phyloP scores from a whole-genome alignment of 106 monocot genomes.

The Triglochin maritima region DNA sequence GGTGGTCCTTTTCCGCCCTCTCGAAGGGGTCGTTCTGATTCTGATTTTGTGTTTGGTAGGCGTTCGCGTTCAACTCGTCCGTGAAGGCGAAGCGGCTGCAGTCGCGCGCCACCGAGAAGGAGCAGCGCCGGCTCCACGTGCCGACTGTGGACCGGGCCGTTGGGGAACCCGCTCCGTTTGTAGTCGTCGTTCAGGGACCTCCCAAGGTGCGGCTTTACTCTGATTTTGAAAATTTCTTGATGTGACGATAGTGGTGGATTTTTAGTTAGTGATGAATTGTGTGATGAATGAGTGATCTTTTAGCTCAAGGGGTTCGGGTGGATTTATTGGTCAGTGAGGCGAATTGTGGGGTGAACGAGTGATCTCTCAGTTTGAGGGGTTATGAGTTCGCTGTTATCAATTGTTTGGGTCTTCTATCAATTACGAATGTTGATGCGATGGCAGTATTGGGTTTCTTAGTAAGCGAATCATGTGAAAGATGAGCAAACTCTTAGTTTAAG shows the following conservation, averaged over 20 bases:
- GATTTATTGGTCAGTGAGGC: too few relatives aligned
- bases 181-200: conserved; percentile 92
- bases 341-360: not conserved
- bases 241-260: too few relatives aligned
- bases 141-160: conserved; percentile 68
- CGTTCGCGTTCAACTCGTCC: conserved; percentile 81
- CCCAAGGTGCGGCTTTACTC: conserved; percentile 36
- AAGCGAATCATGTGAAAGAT: too few relatives aligned
- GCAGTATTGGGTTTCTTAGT: too few relatives aligned
- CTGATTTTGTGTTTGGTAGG: conserved; percentile 30
- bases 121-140: conserved; percentile 79
- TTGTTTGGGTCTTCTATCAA: too few relatives aligned
- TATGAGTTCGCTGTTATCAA: too few relatives aligned
- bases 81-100: conserved; percentile 76
- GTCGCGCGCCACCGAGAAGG: conserved; percentile 67
- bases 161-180: conserved; percentile 81
- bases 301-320: too few relatives aligned
- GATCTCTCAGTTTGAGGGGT: not conserved
- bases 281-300: too few relatives aligned
- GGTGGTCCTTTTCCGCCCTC: not conserved
- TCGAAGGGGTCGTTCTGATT: not conserved
- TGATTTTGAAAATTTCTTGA: not conserved
- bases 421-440: too few relatives aligned
- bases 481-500: too few relatives aligned
- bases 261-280: too few relatives aligned